phyloP scores from a whole-genome alignment of 1,139 yeast genomes.

The Casaregolazyma suthepensis region DNA sequence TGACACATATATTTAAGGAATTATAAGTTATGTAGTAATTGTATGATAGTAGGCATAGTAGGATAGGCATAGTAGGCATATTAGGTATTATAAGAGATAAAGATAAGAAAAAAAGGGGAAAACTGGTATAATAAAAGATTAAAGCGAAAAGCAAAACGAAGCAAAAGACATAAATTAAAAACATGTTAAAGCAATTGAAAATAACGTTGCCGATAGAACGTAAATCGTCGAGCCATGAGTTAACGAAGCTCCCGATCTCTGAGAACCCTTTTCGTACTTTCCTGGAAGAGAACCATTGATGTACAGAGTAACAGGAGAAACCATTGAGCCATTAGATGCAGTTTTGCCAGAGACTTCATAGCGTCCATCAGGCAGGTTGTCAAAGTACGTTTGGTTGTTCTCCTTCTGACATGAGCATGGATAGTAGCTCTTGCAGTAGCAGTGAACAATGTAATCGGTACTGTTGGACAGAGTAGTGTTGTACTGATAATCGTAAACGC shows the following conservation, averaged over 20 bases:
- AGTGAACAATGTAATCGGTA: conserved; percentile 19
- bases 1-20: background rate
- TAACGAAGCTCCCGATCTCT: background rate
- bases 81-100: too few species aligned
- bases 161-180: background rate
- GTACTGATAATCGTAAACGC: conserved; percentile 21
- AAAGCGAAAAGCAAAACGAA: background rate
- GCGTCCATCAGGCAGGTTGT: conserved; percentile 15
- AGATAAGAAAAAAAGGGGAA: too few species aligned
- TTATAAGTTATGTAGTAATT: background rate
- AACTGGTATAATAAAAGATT: background rate
- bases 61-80: too few species aligned
- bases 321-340: conserved; percentile 9
- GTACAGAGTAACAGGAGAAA: conserved; percentile 9
- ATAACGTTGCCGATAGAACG: background rate
- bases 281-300: conserved; percentile 22
- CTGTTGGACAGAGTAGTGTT: conserved; percentile 18
- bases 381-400: conserved; percentile 17
- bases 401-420: conserved; percentile 25
- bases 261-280: conserved; percentile 4
- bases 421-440: conserved; percentile 20
- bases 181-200: background rate
- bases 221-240: background rate
- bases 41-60: background rate
- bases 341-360: conserved; percentile 6